Conservation (phyloP, 352 stramenopile species). For the Phytophthora boehmeriae region DNA sequence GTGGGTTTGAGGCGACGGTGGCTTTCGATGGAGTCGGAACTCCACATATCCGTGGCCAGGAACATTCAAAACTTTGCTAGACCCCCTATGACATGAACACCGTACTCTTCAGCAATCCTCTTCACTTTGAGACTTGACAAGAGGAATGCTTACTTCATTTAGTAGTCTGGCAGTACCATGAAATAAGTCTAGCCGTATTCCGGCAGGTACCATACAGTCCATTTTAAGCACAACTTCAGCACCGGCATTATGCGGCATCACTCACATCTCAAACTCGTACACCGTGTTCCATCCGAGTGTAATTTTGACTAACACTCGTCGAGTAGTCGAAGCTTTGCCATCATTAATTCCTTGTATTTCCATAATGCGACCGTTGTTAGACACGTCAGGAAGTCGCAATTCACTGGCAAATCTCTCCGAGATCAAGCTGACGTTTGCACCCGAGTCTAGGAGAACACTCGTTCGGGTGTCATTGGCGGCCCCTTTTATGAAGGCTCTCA, state of each 20-base stretch:
- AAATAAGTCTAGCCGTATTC: constrained; percentile 8
- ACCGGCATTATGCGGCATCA: constrained; percentile 9
- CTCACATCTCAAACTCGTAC: constrained; percentile 9
- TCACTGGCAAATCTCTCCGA: background rate
- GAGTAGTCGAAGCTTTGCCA: background rate
- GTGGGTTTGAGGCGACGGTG: constrained; percentile 1
- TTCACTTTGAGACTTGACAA: constrained; percentile 6
- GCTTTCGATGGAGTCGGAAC: constrained; percentile 13
- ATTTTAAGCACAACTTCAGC: constrained; percentile 1
- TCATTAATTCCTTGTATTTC: constrained; percentile 11
- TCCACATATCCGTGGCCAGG: background rate
- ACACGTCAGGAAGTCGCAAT: background rate
- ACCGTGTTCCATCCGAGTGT: constrained; percentile 3
- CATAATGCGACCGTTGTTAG: background rate
- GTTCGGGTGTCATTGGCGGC: background rate
- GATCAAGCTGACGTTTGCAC: background rate
- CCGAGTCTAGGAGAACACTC: background rate
- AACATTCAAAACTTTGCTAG: background rate
- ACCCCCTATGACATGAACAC: background rate
- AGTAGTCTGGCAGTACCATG: constrained; percentile 2
- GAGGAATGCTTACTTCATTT: constrained; percentile 2
- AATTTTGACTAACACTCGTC: background rate
- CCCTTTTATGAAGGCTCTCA: background rate
- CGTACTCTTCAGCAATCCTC: background rate
- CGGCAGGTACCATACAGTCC: constrained; percentile 11